phyloP scores from a whole-genome alignment of 257 asterid genomes.

The Plantago major region DNA sequence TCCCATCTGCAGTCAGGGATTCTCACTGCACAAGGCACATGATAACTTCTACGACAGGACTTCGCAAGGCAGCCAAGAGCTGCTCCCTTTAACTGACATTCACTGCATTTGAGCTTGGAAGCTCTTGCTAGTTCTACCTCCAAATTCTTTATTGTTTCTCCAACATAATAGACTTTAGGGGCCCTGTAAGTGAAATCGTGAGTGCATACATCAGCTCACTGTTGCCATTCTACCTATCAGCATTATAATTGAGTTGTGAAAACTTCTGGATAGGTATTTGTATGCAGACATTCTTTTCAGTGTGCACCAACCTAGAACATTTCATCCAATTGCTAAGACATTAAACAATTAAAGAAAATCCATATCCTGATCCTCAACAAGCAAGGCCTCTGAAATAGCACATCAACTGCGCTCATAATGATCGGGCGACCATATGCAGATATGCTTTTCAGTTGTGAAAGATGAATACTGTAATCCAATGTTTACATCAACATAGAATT shows the following conservation, averaged over 20 bases:
- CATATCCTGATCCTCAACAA: too few relatives aligned
- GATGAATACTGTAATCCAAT: too few relatives aligned
- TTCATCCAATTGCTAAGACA: background rate
- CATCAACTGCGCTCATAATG: too few relatives aligned
- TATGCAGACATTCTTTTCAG: background rate
- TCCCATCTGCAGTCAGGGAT: constrained; percentile 82
- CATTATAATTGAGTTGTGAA: background rate
- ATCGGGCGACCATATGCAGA: too few relatives aligned
- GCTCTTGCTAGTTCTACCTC: constrained; percentile 77
- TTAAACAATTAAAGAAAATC: background rate
- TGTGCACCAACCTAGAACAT: background rate
- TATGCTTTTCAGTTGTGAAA: too few relatives aligned
- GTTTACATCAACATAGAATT: too few relatives aligned
- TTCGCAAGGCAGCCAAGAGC: constrained; percentile 86
- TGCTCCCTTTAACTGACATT: constrained; percentile 92
- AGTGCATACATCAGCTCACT: constrained; percentile 12
- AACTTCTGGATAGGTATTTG: background rate
- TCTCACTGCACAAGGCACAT: constrained; percentile 77
- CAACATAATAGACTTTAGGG: constrained; percentile 71
- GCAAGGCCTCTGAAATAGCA: too few relatives aligned
- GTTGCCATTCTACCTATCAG: background rate
- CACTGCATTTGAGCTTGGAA: constrained; percentile 84
- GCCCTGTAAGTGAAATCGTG: constrained; percentile 46
- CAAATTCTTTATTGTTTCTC: constrained; percentile 64
- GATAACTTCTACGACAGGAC: constrained; percentile 83